A percentile compares a stretch with the other conserved stretches of the same genome.
These are phyloP conservation scores for Juglanconis oblonga DNA, from an alignment of 2,329 filamentous ascomycete genomes.

Conservation along the genomic window DNA sequence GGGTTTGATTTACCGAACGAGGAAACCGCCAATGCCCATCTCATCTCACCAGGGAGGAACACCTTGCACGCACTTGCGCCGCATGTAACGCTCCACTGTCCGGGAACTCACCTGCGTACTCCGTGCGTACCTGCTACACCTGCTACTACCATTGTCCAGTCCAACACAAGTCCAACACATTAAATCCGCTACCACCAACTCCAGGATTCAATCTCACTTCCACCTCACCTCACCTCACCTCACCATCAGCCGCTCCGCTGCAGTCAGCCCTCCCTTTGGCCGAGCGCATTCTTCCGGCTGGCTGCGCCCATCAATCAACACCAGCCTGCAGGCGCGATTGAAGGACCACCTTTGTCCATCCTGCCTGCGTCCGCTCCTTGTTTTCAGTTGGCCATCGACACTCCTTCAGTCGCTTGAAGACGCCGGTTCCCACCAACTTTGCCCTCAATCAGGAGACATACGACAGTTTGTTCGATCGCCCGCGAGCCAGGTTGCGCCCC, in stretches of 20 bases:
- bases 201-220: not conserved
- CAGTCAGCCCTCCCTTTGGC: slow-evolving; percentile 8
- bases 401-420: not conserved
- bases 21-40: not conserved
- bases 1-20: not conserved
- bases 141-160: too few relatives aligned
- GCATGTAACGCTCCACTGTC: not conserved
- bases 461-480: not conserved
- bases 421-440: not conserved
- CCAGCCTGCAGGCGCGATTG: slow-evolving; percentile 13
- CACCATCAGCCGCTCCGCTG: not conserved
- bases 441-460: not conserved
- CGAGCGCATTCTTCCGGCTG: slow-evolving; percentile 5
- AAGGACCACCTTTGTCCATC: slow-evolving; percentile 5
- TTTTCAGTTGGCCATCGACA: not conserved
- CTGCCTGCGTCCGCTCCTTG: slow-evolving; percentile 17
- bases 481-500: not conserved
- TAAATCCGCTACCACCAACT: not conserved
- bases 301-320: not conserved
- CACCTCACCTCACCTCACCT: not conserved
- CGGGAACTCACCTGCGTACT: not conserved
- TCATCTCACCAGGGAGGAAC: not conserved
- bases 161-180: too few relatives aligned
- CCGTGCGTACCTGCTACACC: too few relatives aligned
- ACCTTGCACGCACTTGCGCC: not conserved